Base-by-base conservation (phyloP, 225 moss, liverwort and hornwort genomes). In the Bryum argenteum region DNA sequence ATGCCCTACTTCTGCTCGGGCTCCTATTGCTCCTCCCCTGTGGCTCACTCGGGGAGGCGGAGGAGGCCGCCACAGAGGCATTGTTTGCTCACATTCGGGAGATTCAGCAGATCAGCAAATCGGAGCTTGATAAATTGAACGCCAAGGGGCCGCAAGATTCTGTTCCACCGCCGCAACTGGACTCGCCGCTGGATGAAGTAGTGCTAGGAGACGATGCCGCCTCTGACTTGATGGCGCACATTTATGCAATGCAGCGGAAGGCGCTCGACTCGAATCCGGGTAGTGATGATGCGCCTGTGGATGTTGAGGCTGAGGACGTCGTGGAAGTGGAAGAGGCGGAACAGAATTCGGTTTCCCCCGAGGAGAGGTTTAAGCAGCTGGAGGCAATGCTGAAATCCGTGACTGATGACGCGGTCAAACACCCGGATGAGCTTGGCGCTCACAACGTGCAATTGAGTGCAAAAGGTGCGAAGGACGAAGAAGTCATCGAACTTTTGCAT, bases 401-500 rank as follows among this genome's bases (percentile, higher is more conserved):
- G 74, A 71, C 68, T 42, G 58, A 47, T 0, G 42, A 75, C 39
- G 77, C n/a, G 21, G 81, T 75, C 22, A 71, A 69, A n/a, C 58
- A 24, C 52, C 51, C 62, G 71, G 75, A 20, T 45, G 79, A 79
- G 51, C 50, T 61, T 69, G 79, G 59, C 61, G 33, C 17, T 22
- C 74, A 74, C 3, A 20, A 56, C 37, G 7, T 69, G 77, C 76
- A 74, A 61, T 61, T 84, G 71, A 74, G 23, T 69, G 81, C 66
- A 17, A 58, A 44, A 1, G 81, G 79, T 48, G 79, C 74, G 26
- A 69, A 77, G 16, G 75, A 74, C 21, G 67, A 68, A 6, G 84
- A 87, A 45, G 84, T 84, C 21, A 77, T 87, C 9, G 54, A 44
- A 45, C 81, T 87, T 61, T 77, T 87, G 74, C 81, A 87, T 10